Conservation (phyloP, 352 stramenopile genomes). For the Phytophthora ramorum region DNA sequence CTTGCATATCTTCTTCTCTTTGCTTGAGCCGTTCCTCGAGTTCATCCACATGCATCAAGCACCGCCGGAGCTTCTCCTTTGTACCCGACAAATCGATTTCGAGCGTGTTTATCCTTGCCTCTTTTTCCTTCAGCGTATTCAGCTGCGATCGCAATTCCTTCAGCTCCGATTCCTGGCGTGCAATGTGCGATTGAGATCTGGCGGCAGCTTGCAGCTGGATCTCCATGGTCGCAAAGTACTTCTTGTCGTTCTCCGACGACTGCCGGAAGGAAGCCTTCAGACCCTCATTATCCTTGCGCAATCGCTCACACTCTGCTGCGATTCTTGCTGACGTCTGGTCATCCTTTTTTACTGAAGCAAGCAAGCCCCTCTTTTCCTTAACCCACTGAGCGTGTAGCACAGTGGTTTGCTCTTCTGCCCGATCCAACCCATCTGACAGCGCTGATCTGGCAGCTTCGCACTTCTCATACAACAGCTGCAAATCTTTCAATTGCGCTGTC, state of each 20-base stretch:
- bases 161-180: conserved; percentile 46
- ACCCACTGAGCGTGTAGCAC: conserved; percentile 65
- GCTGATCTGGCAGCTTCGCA: conserved; percentile 50
- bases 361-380: conserved; percentile 63
- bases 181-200: conserved; percentile 41
- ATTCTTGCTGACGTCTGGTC: conserved; percentile 42
- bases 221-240: conserved; percentile 33
- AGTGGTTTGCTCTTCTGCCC: conserved; percentile 60
- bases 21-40: conserved; percentile 47
- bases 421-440: conserved; percentile 52
- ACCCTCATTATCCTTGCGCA: conserved; percentile 50
- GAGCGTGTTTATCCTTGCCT: conserved; percentile 42
- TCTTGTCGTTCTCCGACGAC: conserved; percentile 45
- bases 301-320: conserved; percentile 41
- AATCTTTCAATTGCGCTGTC: conserved; percentile 39
- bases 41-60: conserved; percentile 32
- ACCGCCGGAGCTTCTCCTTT: conserved; percentile 44
- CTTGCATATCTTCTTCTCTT: conserved; percentile 40
- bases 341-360: conserved; percentile 40
- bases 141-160: conserved; percentile 35
- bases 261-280: conserved; percentile 41
- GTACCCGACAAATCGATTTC: conserved; percentile 45
- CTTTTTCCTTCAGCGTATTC: conserved; percentile 40
- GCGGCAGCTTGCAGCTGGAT: conserved; percentile 25
- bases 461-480: conserved; percentile 52